Conservation (phyloP, 1,139 yeast genomes). For the Lodderomyces metapsilosis region DNA sequence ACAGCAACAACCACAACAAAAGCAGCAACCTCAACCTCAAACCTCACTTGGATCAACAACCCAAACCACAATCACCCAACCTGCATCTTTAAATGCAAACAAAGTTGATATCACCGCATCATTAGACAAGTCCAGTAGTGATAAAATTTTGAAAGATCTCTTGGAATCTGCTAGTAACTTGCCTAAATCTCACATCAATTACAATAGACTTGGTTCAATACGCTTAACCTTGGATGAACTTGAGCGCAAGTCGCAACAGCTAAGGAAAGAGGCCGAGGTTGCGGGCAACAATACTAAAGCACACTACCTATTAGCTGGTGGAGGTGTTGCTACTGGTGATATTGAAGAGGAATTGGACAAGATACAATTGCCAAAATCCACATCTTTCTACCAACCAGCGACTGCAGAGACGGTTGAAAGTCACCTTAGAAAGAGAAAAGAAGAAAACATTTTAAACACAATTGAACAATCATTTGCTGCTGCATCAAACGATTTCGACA, state of each 20-base stretch:
- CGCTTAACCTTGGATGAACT: slow-evolving; percentile 78
- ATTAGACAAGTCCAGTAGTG: slow-evolving; percentile 11
- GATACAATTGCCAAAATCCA: slow-evolving; percentile 23
- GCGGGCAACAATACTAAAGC: slow-evolving; percentile 71
- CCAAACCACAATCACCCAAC: slow-evolving; percentile 9
- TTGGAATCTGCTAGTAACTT: slow-evolving; percentile 69
- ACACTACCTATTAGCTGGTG: slow-evolving; percentile 84
- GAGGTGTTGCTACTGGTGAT: slow-evolving; percentile 87
- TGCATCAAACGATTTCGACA: slow-evolving; percentile 83
- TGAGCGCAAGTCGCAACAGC: slow-evolving; percentile 62
- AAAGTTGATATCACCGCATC: slow-evolving; percentile 8
- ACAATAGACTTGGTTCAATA: slow-evolving; percentile 55
- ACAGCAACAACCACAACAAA: slow-evolving; percentile 8
- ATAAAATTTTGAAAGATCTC: slow-evolving; percentile 52
- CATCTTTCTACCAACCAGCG: slow-evolving; percentile 16
- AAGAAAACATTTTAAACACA: slow-evolving; percentile 77
- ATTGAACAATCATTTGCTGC: slow-evolving; percentile 76
- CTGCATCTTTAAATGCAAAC: slow-evolving; percentile 6
- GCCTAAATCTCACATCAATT: slow-evolving; percentile 44
- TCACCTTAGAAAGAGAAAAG: slow-evolving; percentile 67
- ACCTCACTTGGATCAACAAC: slow-evolving; percentile 9
- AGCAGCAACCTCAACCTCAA: slow-evolving; percentile 8
- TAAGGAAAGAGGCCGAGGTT: slow-evolving; percentile 48
- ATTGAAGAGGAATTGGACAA: slow-evolving; percentile 65
- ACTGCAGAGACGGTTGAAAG: slow-evolving; percentile 41